A percentile compares a stretch with the other conserved stretches of the same genome.
These are phyloP conservation scores for Camelina laxa DNA, from an alignment of 345 rosid genomes.

Conservation along the genomic window DNA sequence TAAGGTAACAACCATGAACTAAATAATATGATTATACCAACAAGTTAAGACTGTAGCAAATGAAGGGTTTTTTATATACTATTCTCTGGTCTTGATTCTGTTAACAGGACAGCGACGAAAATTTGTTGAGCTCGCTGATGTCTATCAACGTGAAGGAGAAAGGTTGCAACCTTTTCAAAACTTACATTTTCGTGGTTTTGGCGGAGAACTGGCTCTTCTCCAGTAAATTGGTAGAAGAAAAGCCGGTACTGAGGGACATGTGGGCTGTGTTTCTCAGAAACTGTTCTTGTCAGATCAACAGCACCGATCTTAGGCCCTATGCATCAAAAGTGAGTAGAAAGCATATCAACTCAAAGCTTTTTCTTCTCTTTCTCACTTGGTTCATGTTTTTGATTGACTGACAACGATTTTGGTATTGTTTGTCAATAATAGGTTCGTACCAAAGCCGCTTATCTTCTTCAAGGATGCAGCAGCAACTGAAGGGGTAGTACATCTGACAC, in stretches of 20 bases:
- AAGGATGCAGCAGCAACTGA: slow-evolving; percentile 44
- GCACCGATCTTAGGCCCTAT: slow-evolving; percentile 74
- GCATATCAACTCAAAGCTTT: slow-evolving; percentile 4
- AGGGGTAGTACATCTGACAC: slow-evolving; percentile 6
- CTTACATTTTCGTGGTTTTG: slow-evolving; percentile 66
- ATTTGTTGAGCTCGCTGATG: slow-evolving; percentile 58
- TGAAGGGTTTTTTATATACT: background rate
- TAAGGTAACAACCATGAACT: slow-evolving; percentile 56
- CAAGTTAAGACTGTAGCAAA: slow-evolving; percentile 11
- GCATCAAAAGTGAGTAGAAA: slow-evolving; percentile 69
- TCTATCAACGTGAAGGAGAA: slow-evolving; percentile 66
- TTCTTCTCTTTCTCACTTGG: background rate
- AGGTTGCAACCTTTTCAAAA: slow-evolving; percentile 63
- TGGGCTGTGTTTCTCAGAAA: slow-evolving; percentile 73
- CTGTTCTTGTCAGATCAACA: slow-evolving; percentile 74
- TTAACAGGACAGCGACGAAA: slow-evolving; percentile 65
- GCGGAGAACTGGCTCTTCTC: slow-evolving; percentile 77
- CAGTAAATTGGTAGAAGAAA: slow-evolving; percentile 48
- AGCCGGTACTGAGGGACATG: slow-evolving; percentile 64
- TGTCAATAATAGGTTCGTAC: slow-evolving; percentile 61
- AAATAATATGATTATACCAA: background rate
- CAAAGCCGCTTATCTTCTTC: slow-evolving; percentile 69
- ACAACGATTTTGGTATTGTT: background rate
- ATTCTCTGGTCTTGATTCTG: slow-evolving; percentile 10
- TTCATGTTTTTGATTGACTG: background rate